phyloP scores from a whole-genome alignment of 1,284 basidiomycete species.

The Megacollybia platyphylla region DNA sequence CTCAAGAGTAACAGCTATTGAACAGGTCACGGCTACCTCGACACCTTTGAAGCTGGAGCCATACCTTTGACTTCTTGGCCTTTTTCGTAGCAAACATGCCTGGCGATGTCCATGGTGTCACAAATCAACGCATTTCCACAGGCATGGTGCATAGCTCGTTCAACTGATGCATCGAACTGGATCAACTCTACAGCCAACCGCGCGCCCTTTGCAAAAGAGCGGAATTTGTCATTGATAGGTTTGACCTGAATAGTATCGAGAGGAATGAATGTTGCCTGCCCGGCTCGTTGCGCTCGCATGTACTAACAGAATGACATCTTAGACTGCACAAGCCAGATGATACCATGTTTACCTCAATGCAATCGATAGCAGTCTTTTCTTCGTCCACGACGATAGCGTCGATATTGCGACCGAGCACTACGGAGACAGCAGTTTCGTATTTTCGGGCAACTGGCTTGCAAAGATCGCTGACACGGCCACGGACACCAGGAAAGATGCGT shows the following conservation, averaged over 20 bases:
- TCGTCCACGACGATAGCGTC: constrained; percentile 95
- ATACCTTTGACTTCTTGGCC: constrained; percentile 91
- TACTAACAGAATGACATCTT: constrained; percentile 40
- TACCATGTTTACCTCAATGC: constrained; percentile 65
- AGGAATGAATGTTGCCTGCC: constrained; percentile 95
- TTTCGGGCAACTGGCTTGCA: constrained; percentile 90
- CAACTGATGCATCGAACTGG: constrained; percentile 75
- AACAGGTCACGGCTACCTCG: constrained; percentile 1
- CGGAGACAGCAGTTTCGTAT: constrained; percentile 89
- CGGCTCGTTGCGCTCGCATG: constrained; percentile 87
- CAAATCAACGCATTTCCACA: constrained; percentile 94
- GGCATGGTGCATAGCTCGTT: constrained; percentile 91
- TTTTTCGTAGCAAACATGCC: constrained; percentile 86
- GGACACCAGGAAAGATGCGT: constrained; percentile 83
- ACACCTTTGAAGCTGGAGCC: constrained; percentile 9
- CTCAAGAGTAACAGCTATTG: constrained; percentile 85
- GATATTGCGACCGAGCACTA: constrained; percentile 90
- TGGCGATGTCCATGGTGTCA: constrained; percentile 88
- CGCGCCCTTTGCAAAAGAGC: constrained; percentile 84
- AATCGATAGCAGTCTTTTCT: constrained; percentile 94
- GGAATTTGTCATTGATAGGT: constrained; percentile 88
- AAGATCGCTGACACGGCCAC: constrained; percentile 84
- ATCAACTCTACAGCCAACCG: constrained; percentile 92
- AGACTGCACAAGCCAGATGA: neutral
- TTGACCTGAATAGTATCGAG: constrained; percentile 94